Evolutionary conservation across 345 rosid genomes (phyloP).

Genomic region (Euphorbia peplus): DNA sequence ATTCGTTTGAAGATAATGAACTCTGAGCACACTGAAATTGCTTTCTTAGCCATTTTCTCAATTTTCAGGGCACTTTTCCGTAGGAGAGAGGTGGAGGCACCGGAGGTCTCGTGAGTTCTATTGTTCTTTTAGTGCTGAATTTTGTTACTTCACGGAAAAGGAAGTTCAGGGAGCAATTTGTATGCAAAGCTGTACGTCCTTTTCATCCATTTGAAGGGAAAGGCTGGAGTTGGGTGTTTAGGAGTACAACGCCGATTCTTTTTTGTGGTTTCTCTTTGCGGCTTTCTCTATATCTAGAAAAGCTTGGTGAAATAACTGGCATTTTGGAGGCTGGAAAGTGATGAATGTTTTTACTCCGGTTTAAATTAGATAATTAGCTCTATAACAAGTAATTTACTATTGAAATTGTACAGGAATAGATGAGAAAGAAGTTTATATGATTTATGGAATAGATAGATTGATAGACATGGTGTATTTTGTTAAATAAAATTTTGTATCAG

Average conservation of each 20-base stretch:
- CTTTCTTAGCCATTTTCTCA: slow-evolving; percentile 54
- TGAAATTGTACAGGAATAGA: slow-evolving; percentile 28
- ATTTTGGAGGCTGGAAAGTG: background rate
- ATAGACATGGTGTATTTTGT: background rate
- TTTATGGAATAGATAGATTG: background rate
- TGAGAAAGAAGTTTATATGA: background rate
- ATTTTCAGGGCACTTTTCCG: slow-evolving; percentile 47
- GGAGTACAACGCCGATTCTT: background rate
- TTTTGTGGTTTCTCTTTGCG: background rate
- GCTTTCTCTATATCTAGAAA: background rate
- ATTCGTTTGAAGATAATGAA: slow-evolving; percentile 57
- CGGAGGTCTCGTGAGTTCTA: slow-evolving; percentile 39
- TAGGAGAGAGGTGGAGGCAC: slow-evolving; percentile 39
- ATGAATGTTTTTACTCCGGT: background rate
- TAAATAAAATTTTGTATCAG: too few relatives aligned
- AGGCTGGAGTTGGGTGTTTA: background rate
- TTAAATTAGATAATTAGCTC: background rate
- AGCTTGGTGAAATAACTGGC: too few relatives aligned
- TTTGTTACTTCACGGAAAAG: background rate
- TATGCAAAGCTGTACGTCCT: background rate
- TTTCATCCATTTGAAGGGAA: background rate
- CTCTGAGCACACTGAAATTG: slow-evolving; percentile 71
- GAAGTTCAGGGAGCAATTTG: background rate
- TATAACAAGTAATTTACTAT: slow-evolving; percentile 10
- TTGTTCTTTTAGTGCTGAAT: background rate